phyloP scores from a whole-genome alignment of 108 stramenopile genomes.

The Epithemia pelagica region DNA sequence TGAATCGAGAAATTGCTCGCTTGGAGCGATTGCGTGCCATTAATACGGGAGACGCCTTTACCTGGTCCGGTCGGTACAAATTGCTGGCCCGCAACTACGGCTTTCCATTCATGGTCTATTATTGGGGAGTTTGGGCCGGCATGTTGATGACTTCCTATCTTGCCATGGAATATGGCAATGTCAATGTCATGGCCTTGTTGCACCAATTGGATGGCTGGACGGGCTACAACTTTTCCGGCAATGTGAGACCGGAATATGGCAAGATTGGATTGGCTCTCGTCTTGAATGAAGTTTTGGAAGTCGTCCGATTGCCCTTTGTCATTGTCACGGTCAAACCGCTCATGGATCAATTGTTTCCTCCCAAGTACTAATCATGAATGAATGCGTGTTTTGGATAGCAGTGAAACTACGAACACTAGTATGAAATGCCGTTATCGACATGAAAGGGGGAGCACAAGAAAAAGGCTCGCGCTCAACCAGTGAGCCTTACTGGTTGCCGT shows the following conservation, averaged over 20 bases:
- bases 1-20: slow-evolving; percentile 64
- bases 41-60: slow-evolving; percentile 83
- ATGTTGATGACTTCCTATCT: slow-evolving; percentile 55
- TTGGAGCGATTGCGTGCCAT: slow-evolving; percentile 69
- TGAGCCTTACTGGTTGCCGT: too few species aligned
- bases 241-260: slow-evolving; percentile 73
- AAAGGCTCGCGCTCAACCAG: too few species aligned
- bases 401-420: too few species aligned
- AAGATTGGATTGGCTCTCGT: slow-evolving; percentile 66
- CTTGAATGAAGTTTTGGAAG: slow-evolving; percentile 78
- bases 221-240: slow-evolving; percentile 43
- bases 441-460: too few species aligned
- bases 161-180: slow-evolving; percentile 61
- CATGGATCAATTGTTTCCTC: slow-evolving; percentile 52
- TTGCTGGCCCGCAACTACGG: slow-evolving; percentile 69
- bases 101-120: slow-evolving; percentile 67
- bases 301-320: slow-evolving; percentile 70
- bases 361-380: slow-evolving; percentile 44
- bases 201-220: slow-evolving; percentile 40
- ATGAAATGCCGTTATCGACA: too few species aligned
- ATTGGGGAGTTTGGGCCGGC: slow-evolving; percentile 67
- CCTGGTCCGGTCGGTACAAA: slow-evolving; percentile 77
- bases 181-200: slow-evolving; percentile 64
- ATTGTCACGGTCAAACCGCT: slow-evolving; percentile 82
- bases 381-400: too few species aligned